These are phyloP conservation scores for Barnettozyma siamensis DNA, from an alignment of 805 yeast species.

Conservation along the genomic window DNA sequence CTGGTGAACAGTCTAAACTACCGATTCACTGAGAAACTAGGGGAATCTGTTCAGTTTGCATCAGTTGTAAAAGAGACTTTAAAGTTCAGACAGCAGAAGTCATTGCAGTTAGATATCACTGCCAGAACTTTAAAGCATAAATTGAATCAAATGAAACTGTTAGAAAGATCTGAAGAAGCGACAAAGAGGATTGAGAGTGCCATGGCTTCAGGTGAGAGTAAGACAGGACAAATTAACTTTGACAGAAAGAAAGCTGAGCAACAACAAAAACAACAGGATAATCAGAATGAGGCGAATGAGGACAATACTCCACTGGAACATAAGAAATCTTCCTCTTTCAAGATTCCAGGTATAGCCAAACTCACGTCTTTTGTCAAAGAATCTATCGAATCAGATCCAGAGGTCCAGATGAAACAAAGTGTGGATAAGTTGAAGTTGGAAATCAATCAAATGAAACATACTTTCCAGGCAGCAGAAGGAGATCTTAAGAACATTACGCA, in stretches of 20 bases:
- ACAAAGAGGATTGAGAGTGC: conserved; percentile 36
- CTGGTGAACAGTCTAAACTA: conserved; percentile 49
- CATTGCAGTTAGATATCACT: conserved; percentile 40
- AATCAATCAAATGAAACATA: conserved; percentile 42
- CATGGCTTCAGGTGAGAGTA: conserved; percentile 18
- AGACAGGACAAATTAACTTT: conserved; percentile 26
- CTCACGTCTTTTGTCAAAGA: conserved; percentile 50
- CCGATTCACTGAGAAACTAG: conserved; percentile 61
- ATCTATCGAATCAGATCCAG: conserved; percentile 63
- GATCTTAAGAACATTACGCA: conserved; percentile 46
- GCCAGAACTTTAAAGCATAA: conserved; percentile 33
- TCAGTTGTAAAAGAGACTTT: conserved; percentile 47
- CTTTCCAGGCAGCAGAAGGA: conserved; percentile 45
- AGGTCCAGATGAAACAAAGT: conserved; percentile 50
- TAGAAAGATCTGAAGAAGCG: conserved; percentile 40
- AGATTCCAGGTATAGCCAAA: conserved; percentile 48
- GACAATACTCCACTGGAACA: conserved; percentile 19
- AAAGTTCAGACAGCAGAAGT: conserved; percentile 48
- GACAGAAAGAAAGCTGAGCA: conserved; percentile 19
- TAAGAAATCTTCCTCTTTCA: conserved; percentile 36
- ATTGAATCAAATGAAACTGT: conserved; percentile 27
- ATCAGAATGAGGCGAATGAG: not conserved
- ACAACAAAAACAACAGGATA: conserved; percentile 1
- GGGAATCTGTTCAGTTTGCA: conserved; percentile 65
- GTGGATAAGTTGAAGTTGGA: conserved; percentile 39